phyloP scores from a whole-genome alignment of 306 rosid genomes.

The Fragaria iinumae region DNA sequence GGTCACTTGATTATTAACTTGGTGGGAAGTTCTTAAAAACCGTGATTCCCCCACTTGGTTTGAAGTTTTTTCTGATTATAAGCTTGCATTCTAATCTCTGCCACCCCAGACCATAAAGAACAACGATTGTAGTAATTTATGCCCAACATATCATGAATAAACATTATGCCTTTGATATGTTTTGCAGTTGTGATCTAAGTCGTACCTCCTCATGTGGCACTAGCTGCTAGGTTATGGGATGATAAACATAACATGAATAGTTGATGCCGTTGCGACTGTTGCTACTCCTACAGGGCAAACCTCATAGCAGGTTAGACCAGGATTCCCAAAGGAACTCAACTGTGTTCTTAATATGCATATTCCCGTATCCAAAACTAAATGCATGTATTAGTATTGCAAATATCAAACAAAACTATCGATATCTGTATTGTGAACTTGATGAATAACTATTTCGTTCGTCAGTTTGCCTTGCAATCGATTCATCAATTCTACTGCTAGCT shows the following conservation, averaged over 20 bases:
- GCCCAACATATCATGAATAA: too few species aligned
- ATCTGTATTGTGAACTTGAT: not conserved
- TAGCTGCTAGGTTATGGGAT: not conserved
- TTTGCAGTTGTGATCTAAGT: not conserved
- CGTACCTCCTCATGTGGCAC: not conserved
- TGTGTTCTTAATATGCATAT: not conserved
- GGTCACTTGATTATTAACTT: too few species aligned
- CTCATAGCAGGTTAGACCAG: not conserved
- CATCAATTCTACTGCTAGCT: slow-evolving; percentile 22
- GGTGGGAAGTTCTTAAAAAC: too few species aligned
- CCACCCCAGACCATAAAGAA: too few species aligned
- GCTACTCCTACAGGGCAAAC: not conserved
- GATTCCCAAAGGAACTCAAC: not conserved
- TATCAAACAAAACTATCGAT: not conserved
- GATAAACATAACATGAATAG: not conserved
- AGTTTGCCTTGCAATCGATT: slow-evolving; percentile 13
- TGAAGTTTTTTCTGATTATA: too few species aligned
- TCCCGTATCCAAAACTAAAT: not conserved
- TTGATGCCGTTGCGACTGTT: not conserved
- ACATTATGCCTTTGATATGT: not conserved
- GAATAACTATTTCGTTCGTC: not conserved
- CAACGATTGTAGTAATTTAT: too few species aligned
- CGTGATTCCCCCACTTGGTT: too few species aligned
- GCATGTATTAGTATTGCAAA: too few species aligned
- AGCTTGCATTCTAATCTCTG: too few species aligned